These are phyloP conservation scores for Diaporthe vexans DNA, from an alignment of 2,329 filamentous ascomycete genomes.

Conservation along the genomic window DNA sequence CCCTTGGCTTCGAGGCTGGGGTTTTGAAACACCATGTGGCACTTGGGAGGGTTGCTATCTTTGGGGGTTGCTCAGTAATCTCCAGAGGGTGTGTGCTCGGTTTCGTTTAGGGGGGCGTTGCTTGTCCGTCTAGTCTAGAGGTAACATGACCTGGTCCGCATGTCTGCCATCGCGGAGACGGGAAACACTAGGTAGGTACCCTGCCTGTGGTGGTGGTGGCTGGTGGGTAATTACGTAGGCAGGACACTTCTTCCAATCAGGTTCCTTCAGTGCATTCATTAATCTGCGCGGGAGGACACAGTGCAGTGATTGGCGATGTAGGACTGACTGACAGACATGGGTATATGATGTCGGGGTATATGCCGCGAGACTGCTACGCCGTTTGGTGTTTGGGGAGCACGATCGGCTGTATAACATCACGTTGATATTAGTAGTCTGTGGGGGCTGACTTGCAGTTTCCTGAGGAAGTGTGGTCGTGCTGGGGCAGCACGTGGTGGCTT, in stretches of 20 bases:
- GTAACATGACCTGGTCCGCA: conserved; percentile 8
- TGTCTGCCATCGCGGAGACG: neutral
- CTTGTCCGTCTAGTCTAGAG: neutral
- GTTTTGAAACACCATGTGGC: conserved; percentile 19
- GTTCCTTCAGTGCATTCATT: too few species aligned
- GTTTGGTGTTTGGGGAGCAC: neutral
- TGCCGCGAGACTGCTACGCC: conserved; percentile 15
- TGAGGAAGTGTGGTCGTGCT: too few species aligned
- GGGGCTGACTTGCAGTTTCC: too few species aligned
- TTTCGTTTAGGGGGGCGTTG: neutral
- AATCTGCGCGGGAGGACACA: neutral
- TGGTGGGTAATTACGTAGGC: conserved; percentile 4
- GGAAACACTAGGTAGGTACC: conserved; percentile 4
- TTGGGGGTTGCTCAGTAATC: too few species aligned
- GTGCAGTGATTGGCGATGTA: neutral
- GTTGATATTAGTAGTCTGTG: neutral
- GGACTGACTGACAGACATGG: neutral
- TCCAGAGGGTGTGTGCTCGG: too few species aligned
- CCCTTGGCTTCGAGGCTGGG: neutral
- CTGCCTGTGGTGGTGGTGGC: neutral
- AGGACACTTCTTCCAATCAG: neutral
- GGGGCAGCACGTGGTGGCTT: too few species aligned
- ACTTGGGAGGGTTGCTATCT: neutral
- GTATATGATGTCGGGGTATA: neutral
- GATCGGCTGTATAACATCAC: neutral